phyloP scores from a whole-genome alignment of 2,329 filamentous ascomycete species.

The Septoria linicola region DNA sequence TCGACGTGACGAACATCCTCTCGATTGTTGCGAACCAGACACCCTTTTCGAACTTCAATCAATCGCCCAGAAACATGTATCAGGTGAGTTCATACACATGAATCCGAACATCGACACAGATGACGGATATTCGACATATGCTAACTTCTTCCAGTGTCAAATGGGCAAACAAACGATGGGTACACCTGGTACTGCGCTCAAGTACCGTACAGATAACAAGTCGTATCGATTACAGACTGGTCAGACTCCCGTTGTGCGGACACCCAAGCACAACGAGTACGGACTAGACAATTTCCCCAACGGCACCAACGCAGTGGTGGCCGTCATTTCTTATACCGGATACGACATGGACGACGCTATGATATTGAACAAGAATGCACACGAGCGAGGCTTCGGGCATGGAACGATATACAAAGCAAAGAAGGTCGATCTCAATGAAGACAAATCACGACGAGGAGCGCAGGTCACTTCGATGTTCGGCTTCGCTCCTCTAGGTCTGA shows the following conservation, averaged over 20 bases:
- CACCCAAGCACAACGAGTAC: constrained; percentile 92
- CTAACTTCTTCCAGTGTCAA: constrained; percentile 59
- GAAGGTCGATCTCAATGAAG: constrained; percentile 81
- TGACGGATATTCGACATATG: neutral
- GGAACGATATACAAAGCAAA: constrained; percentile 98
- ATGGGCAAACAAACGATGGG: constrained; percentile 99
- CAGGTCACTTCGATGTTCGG: constrained; percentile 82
- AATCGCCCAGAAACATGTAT: constrained; percentile 98
- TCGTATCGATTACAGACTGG: constrained; percentile 91
- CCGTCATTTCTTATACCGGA: constrained; percentile 96
- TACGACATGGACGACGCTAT: constrained; percentile 99
- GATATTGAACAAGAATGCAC: constrained; percentile 97
- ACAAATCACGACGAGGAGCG: constrained; percentile 56
- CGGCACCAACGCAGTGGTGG: constrained; percentile 90
- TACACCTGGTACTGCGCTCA: constrained; percentile 80
- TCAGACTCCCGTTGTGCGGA: constrained; percentile 88
- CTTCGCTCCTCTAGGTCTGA: constrained; percentile 74
- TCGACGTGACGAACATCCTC: constrained; percentile 91
- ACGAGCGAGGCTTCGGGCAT: constrained; percentile 92
- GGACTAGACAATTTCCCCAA: constrained; percentile 98
- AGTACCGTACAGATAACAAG: constrained; percentile 95
- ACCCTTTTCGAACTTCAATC: constrained; percentile 97
- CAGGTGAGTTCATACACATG: constrained; percentile 14
- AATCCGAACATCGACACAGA: no score
- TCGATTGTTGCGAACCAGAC: constrained; percentile 99